These are phyloP conservation scores for Chytriomyces confervae DNA, from an alignment of 192 early-diverging fungal genomes.

Conservation along the genomic window DNA sequence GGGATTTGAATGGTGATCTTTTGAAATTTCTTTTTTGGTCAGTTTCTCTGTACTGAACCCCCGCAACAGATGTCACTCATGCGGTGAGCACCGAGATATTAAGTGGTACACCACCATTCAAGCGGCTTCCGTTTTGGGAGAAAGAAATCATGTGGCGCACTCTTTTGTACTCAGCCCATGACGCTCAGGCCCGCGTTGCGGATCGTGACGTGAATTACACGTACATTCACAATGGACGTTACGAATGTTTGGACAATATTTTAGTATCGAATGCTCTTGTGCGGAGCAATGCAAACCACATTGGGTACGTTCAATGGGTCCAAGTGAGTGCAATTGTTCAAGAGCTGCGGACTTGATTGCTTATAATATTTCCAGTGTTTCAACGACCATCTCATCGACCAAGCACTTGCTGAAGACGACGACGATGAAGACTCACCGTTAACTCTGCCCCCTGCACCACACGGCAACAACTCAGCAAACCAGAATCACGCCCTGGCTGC, in stretches of 20 bases:
- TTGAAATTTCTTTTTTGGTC: too few relatives aligned
- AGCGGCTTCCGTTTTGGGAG: constrained; percentile 19
- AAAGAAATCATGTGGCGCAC: constrained; percentile 25
- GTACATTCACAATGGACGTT: constrained; percentile 31
- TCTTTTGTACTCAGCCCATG: constrained; percentile 15
- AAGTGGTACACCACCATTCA: constrained; percentile 25
- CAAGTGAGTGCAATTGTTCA: neutral
- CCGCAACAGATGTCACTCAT: neutral
- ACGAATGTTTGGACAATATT: constrained; percentile 34
- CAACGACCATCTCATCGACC: constrained; percentile 32
- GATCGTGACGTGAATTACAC: constrained; percentile 25
- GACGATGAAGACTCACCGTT: constrained; percentile 23
- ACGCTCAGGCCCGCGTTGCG: constrained; percentile 15
- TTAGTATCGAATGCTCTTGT: constrained; percentile 25
- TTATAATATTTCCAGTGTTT: constrained; percentile 14
- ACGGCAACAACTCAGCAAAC: too few relatives aligned
- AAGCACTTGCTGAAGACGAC: constrained; percentile 23
- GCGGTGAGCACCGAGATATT: constrained; percentile 25
- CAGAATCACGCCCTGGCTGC: neutral
- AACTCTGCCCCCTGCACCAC: neutral
- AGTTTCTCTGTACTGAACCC: too few relatives aligned
- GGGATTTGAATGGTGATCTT: constrained; percentile 19
- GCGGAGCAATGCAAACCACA: constrained; percentile 18
- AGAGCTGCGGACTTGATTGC: neutral
- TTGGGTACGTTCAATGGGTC: constrained; percentile 32